Evolutionary conservation across 2,329 filamentous ascomycete genomes (phyloP), one percentile per base, ranked within the genome.

Genomic region (Xylaria sp.): DNA sequence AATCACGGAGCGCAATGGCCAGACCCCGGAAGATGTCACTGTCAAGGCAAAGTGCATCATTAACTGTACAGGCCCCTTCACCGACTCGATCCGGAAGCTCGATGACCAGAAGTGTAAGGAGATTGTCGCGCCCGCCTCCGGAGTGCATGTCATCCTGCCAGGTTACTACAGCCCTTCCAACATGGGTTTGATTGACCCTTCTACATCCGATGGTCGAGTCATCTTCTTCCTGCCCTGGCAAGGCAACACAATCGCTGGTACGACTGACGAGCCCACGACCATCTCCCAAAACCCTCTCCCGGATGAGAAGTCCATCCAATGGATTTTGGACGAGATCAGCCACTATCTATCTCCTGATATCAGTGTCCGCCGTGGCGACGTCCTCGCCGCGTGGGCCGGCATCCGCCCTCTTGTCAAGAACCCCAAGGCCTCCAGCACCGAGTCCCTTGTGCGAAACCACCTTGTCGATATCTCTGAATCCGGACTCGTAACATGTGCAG

Each of bases 141-240:
- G 91, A 65, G 90, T 93, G 22, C 91, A 96, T 72, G 83, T 96
- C 57, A 88, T 95, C 60, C 83, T 96, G 2, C 91, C 91, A 19
- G 91, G 91, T 44, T 95, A 94, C 76, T 94, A 89, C 78, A 90
- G 87, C 65, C 91, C 91, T 40, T 82, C 86, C 18, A 88, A 92
- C 68, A 94, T 95, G 90, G 91, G 91, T 57, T 79, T 95, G 39
- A 90, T 95, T 64, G 91, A 96, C 66, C 91, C 91, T 4, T 85
- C 86, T 39, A 94, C 91, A 1, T 95, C 91, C 1, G 91, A 95
- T 68, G 91, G 91, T 18, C 85, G 91, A 69, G 91, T 95, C 45
- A 93, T 95, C 68, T 95, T 95, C 83, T 95, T 96, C 80, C 80
- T 95, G 39, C 91, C 91, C 19, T 95, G 91, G 91, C 91, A 95